These are phyloP conservation scores for Hypoxylon sp. DNA, from an alignment of 2,329 filamentous ascomycete genomes.

Conservation along the genomic window DNA sequence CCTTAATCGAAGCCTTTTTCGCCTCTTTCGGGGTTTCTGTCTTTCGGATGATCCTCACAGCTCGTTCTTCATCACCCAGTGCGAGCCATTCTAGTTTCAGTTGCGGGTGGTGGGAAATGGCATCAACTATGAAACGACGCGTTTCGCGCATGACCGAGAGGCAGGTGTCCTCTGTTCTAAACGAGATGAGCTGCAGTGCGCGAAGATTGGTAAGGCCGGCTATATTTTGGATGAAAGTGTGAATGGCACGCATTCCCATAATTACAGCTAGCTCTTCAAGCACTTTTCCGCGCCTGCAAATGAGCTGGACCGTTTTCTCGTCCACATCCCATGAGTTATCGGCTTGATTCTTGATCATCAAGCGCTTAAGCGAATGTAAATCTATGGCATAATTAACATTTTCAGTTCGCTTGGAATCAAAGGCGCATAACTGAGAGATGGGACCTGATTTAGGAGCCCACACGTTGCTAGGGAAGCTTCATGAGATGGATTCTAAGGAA, in stretches of 20 bases:
- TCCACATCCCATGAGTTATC: constrained; percentile 70
- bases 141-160: constrained; percentile 70
- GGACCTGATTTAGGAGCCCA: not conserved
- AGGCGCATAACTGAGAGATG: not conserved
- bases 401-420: not conserved
- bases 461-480: not conserved
- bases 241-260: constrained; percentile 68
- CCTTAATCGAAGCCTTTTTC: constrained; percentile 56
- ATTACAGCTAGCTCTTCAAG: constrained; percentile 70
- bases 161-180: constrained; percentile 70
- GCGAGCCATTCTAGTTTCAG: constrained; percentile 72
- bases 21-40: constrained; percentile 51
- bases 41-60: constrained; percentile 65
- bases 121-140: constrained; percentile 71
- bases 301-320: constrained; percentile 67
- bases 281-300: constrained; percentile 64
- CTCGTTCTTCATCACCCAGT: constrained; percentile 64
- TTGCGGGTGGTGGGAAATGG: constrained; percentile 67
- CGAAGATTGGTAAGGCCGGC: constrained; percentile 63
- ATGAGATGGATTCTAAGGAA: not conserved
- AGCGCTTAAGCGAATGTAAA: constrained; percentile 64
- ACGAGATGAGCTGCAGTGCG: constrained; percentile 69
- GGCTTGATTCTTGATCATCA: constrained; percentile 73
- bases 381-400: constrained; percentile 51
- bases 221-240: constrained; percentile 70